Evolutionary conservation across 306 rosid species (phyloP), one percentile per base, ranked within the genome.

Genomic region (Fragaria nilgerrensis): DNA sequence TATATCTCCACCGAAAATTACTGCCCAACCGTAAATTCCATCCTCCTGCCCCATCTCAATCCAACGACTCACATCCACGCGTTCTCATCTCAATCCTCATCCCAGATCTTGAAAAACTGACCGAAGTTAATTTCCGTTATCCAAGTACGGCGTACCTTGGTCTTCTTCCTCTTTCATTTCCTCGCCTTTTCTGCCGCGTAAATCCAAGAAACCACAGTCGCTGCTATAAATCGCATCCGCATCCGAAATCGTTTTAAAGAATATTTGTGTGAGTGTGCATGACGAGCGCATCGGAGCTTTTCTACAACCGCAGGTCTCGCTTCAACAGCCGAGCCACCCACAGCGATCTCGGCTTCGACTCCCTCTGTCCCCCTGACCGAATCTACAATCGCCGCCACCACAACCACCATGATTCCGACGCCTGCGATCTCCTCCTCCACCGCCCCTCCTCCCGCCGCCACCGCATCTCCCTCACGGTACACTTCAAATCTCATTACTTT

Each of bases 211-310:
- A 47, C 17, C 53, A 48, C 6, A 48, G 16, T 48, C 2, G 9
- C 0, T 25, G 11, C 25, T 53, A 59, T 23, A 23, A 59, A 22
- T 20, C 15, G 10, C 14, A 44, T 11, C 34, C 4, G 25, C 9
- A 10, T 23, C 58, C 2, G 14, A 0, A 41, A 9, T 5, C 20
- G 48, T 34, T 39, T 39, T 7, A 39, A 39, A 39, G 5, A 6
- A 5, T 50, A 7, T 32, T 5, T 34, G 48, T 1, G 48, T 7
- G 29, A 17, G 36, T 15, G 91, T 89, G 90, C 56, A 94, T 94
- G 97, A 88, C 98, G 95, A 94, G 96, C 92, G 98, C 96, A 80
- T 89, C 91, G 74, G 98, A 94, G 88, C 84, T 94, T 15, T 92
- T 90, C 79, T 66, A 80, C 83, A 77, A 20, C 67, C 73, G 98